Base-by-base conservation (phyloP, 495 filamentous ascomycete species). In the Aspergillus campestris region DNA sequence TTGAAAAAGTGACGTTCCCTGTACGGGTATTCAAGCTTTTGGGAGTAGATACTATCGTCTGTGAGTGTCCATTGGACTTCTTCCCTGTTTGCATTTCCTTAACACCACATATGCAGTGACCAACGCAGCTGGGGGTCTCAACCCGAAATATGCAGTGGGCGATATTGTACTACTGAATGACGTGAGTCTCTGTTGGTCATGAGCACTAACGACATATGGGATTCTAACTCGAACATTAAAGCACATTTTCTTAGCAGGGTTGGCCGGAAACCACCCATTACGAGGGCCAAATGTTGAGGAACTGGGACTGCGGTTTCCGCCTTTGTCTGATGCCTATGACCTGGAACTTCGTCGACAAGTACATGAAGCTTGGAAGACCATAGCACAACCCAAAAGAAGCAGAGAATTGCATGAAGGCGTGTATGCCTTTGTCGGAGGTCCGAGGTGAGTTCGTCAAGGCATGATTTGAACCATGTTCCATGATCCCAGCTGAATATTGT, bases 301-400 rank as follows among this genome's bases (percentile, higher is more conserved):
- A 5, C 83, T 85, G 52, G 85, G 85, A 30, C 69, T 74, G 30
- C 75, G 85, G 9, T 89, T 89, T 60, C 82, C 82, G 35, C 66
- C 84, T 8, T 60, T 89, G 12, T 86, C 82, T 3, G 84, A 89
- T 57, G 84, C 85, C 2, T 89, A 89, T 64, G 84, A 89, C 52
- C 70, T 89, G 7, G 67, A 75, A 8, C 71, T 87, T 46, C 75
- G 85, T 24, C 69, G 77, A 34, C 63, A 69, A 15, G 72, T 77
- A 3, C 84, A 88, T 53, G 60, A 61, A 31, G 70, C 78, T 30
- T 88, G 83, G 80, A 71, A 73, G 44, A 65, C 68, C 28, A 54
- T 79, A 2, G 58, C 64, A 7, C 49, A 67, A 28, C 34, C 61
- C 4, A 48, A 66, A 31, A 67, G 60, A 42, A 69, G 58, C 28